phyloP scores from a whole-genome alignment of 805 yeast genomes.

The Saturnispora sanitii region DNA sequence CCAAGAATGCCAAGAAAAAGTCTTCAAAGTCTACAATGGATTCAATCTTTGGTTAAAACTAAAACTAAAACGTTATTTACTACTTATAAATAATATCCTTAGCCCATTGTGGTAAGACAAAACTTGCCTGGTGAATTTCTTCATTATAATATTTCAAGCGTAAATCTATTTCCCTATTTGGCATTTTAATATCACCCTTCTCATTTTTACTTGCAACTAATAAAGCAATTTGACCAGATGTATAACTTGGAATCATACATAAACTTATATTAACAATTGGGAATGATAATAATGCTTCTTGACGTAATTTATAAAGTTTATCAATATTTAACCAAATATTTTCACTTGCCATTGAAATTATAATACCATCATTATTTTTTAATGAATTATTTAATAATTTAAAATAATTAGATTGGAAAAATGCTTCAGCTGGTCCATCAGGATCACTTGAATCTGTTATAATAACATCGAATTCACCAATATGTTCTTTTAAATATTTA shows the following conservation, averaged over 20 bases:
- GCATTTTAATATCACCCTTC: constrained; percentile 35
- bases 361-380: constrained; percentile 41
- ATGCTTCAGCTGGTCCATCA: constrained; percentile 86
- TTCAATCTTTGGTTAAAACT: constrained; percentile 56
- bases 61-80: neutral
- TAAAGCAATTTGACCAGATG: constrained; percentile 81
- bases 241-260: constrained; percentile 79
- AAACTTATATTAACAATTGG: constrained; percentile 56
- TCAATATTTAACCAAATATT: constrained; percentile 65
- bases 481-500: constrained; percentile 46
- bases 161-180: constrained; percentile 44
- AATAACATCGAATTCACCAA: constrained; percentile 62
- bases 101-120: constrained; percentile 78
- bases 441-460: constrained; percentile 93
- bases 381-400: constrained; percentile 55
- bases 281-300: constrained; percentile 46
- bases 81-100: constrained; percentile 18
- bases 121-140: constrained; percentile 59
- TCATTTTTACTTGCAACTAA: constrained; percentile 58
- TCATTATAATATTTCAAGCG: constrained; percentile 57
- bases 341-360: constrained; percentile 78
- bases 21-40: constrained; percentile 53
- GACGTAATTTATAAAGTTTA: constrained; percentile 38
- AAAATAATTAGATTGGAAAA: constrained; percentile 73
- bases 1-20: constrained; percentile 23